A percentile compares a stretch with the other conserved stretches of the same genome.
Conservation (phyloP, 2,329 filamentous ascomycete species). For the Penicillium sp. region DNA sequence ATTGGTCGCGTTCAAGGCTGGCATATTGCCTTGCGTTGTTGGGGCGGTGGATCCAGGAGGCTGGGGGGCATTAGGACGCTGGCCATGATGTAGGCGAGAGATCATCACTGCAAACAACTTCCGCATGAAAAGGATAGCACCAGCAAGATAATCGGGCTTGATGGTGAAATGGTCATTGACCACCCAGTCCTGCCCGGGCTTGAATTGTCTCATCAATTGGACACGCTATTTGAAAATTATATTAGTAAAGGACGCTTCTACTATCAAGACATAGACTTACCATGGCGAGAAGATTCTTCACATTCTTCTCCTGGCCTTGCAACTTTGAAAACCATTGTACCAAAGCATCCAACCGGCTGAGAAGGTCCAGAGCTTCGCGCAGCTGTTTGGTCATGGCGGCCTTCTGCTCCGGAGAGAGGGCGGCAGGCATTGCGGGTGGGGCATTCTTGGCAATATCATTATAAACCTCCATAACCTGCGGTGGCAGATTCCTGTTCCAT, state of each 20-base stretch:
- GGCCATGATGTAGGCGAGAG: slow-evolving; percentile 33
- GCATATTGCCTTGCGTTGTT: slow-evolving; percentile 28
- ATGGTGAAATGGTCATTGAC: slow-evolving; percentile 49
- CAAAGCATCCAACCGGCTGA: slow-evolving; percentile 45
- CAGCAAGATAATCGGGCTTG: slow-evolving; percentile 39
- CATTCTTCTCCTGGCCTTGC: slow-evolving; percentile 41
- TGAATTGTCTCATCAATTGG: slow-evolving; percentile 49
- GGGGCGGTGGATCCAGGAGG: slow-evolving; percentile 20
- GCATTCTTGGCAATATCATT: slow-evolving; percentile 38
- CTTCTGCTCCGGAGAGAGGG: slow-evolving; percentile 42
- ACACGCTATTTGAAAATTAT: slow-evolving; percentile 34
- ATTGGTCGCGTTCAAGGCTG: slow-evolving; percentile 47
- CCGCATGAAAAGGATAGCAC: slow-evolving; percentile 40
- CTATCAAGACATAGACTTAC: slow-evolving; percentile 26
- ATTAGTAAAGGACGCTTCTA: slow-evolving; percentile 14
- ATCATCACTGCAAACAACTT: slow-evolving; percentile 44
- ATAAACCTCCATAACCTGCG: slow-evolving; percentile 41
- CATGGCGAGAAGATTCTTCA: slow-evolving; percentile 41
- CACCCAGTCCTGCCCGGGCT: slow-evolving; percentile 40
- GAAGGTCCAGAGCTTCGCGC: slow-evolving; percentile 42
- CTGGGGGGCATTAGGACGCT: slow-evolving; percentile 27
- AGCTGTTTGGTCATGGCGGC: slow-evolving; percentile 41
- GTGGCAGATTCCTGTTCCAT: slow-evolving; percentile 39
- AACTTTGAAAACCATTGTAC: slow-evolving; percentile 42
- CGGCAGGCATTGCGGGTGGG: slow-evolving; percentile 31